phyloP scores from a whole-genome alignment of 2,329 filamentous ascomycete species.

The Geosmithia flava region DNA sequence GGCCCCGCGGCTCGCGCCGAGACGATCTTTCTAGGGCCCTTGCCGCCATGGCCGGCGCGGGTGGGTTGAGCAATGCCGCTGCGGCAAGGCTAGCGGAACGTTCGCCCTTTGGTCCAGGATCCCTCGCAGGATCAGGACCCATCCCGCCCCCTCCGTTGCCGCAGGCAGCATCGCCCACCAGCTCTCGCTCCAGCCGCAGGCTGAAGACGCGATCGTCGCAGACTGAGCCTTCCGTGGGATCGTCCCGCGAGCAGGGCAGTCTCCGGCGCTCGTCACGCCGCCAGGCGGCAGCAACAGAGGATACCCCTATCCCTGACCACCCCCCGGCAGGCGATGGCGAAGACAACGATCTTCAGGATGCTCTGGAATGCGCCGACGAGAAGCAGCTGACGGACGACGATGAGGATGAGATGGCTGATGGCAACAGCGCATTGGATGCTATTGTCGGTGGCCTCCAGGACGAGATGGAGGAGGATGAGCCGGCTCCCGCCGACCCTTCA shows the following conservation, averaged over 20 bases:
- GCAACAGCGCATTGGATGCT: conserved; percentile 57
- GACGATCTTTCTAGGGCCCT: conserved; percentile 56
- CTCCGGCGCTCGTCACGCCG: conserved; percentile 53
- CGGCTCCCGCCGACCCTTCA: conserved; percentile 49
- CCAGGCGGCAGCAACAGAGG: conserved; percentile 38
- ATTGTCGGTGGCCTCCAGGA: conserved; percentile 88
- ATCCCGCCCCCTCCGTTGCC: conserved; percentile 23
- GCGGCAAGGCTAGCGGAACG: conserved; percentile 35
- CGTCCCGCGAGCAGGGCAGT: conserved; percentile 44
- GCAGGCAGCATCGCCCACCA: conserved; percentile 23
- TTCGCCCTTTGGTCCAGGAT: conserved; percentile 15
- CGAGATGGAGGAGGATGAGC: conserved; percentile 51
- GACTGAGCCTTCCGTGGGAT: conserved; percentile 27
- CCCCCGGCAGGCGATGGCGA: conserved; percentile 44
- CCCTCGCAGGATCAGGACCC: conserved; percentile 13
- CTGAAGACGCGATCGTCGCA: conserved; percentile 6
- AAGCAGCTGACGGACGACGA: conserved; percentile 66
- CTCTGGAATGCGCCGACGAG: conserved; percentile 88
- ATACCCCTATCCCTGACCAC: conserved; percentile 30
- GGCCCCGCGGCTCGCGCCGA: conserved; percentile 47
- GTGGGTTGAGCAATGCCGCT: conserved; percentile 36
- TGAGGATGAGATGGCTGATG: conserved; percentile 53
- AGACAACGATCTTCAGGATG: conserved; percentile 51
- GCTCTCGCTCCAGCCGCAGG: conserved; percentile 30
- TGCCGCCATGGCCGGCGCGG: conserved; percentile 64